Base-by-base conservation (phyloP, 208 protist genomes). In the Trypanosoma mega region DNA sequence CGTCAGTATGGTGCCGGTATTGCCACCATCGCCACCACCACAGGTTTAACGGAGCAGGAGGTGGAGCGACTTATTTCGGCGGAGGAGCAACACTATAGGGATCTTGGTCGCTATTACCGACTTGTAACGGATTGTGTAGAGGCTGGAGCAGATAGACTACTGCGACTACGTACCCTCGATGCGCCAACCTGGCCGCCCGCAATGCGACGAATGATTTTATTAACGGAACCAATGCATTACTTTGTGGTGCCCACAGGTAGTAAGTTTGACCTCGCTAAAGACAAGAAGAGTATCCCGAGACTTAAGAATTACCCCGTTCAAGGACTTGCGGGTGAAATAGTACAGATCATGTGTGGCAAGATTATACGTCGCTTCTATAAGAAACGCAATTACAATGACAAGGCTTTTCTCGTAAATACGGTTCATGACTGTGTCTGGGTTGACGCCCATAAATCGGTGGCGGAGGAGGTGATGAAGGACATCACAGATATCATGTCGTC, bases 301-400 rank as follows among this genome's bases (percentile, higher is more conserved):
- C 76, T 96, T 44, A 96, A 96, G 77, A 96, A 96, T 74, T 94
- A 96, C 65, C 90, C 90, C 3, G 85, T 96, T 26, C 90, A 96
- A 48, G 90, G 90, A 14, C 58, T 94, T 0, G 90, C 87, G 1
- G 90, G 85, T 0, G 90, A 96, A 58, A 92, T 96, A 71, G 90
- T 93, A 53, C 87, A 96, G 57, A 87, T 96, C 48, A 93, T 94
- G 81, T 92, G 83, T 36, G 87, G 87, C n/a, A 77, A 72, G 37
- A 76, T 96, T 26, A 69, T 91, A 23, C 87, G 87, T n/a, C 69
- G 73, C 30, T 93, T 96, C 47, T 91, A 84, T 61, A 65, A 70
- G 37, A 79, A 78, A 44, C 49, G 66, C 34, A 92, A 94, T 62
- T 96, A 93, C 56, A 62, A 76, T 29, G 58, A 81, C 41, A 88